A percentile compares a stretch with the other conserved stretches of the same genome.
phyloP scores from a whole-genome alignment of 2,329 filamentous ascomycete genomes.

The Fusarium oligoseptatum region DNA sequence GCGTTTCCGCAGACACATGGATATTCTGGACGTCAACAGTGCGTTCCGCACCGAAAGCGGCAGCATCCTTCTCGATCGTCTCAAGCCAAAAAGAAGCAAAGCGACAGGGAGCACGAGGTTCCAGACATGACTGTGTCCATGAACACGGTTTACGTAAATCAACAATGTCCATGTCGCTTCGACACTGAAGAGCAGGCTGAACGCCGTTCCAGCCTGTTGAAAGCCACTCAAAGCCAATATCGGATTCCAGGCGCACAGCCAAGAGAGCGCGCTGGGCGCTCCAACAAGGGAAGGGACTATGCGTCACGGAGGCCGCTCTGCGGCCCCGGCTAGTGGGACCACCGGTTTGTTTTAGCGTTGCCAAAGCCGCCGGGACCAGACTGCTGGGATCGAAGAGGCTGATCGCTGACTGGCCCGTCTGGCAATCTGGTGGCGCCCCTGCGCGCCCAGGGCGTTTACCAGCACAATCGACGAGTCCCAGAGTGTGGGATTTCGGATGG shows the following conservation, averaged over 20 bases:
- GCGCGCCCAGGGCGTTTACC: constrained; percentile 37
- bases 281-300: constrained; percentile 17
- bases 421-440: constrained; percentile 25
- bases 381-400: constrained; percentile 45
- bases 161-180: not conserved
- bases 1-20: not conserved
- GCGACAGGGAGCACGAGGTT: not conserved
- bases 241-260: constrained; percentile 2
- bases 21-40: not conserved
- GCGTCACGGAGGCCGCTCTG: constrained; percentile 31
- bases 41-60: not conserved
- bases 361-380: constrained; percentile 52
- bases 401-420: constrained; percentile 41
- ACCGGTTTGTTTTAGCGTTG: constrained; percentile 47
- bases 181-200: constrained; percentile 4
- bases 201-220: constrained; percentile 1
- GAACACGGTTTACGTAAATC: constrained; percentile 5
- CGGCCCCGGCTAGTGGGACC: constrained; percentile 42
- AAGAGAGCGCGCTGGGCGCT: constrained; percentile 6
- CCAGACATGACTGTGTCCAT: not conserved
- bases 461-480: constrained; percentile 25
- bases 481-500: constrained; percentile 19
- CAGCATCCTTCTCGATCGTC: constrained; percentile 14
- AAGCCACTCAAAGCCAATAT: constrained; percentile 5
- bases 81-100: constrained; percentile 12